Conservation (phyloP, 1,139 yeast species). For the Nakaseomyces delphensis region DNA sequence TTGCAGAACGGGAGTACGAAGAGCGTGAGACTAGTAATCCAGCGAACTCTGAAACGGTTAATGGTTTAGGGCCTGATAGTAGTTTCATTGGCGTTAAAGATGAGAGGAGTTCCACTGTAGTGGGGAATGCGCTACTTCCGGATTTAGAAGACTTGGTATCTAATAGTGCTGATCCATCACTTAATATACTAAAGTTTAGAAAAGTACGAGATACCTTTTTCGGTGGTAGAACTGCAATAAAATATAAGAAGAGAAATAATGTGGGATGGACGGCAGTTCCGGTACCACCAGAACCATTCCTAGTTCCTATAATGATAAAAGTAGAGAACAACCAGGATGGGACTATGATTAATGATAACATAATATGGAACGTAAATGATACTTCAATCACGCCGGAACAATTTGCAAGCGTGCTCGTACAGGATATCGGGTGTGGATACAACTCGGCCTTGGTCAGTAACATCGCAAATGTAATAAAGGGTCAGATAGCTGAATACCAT, state of each 20-base stretch:
- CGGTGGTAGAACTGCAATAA: constrained; percentile 29
- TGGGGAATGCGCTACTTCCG: constrained; percentile 15
- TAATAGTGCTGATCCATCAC: constrained; percentile 16
- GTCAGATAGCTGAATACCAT: constrained; percentile 72
- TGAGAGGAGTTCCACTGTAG: background rate
- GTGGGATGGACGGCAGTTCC: background rate
- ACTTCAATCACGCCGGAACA: constrained; percentile 70
- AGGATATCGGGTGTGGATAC: constrained; percentile 72
- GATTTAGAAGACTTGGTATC: constrained; percentile 25
- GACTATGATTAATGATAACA: constrained; percentile 64
- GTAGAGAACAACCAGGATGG: constrained; percentile 49
- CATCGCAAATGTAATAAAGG: constrained; percentile 61
- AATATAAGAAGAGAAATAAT: constrained; percentile 19
- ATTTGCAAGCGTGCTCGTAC: constrained; percentile 70
- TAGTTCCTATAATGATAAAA: constrained; percentile 73
- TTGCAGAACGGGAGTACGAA: constrained; percentile 15
- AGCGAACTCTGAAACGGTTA: constrained; percentile 8
- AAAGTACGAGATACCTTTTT: constrained; percentile 29
- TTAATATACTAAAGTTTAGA: constrained; percentile 27
- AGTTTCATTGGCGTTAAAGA: background rate
- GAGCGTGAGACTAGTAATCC: constrained; percentile 18
- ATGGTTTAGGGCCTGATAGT: constrained; percentile 6
- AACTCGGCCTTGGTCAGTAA: constrained; percentile 46
- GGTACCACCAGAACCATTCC: constrained; percentile 26
- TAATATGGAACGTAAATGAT: constrained; percentile 88